Evolutionary conservation across 2,329 filamentous ascomycete species (phyloP).

Genomic region (Aaosphaeria pasadenensis): DNA sequence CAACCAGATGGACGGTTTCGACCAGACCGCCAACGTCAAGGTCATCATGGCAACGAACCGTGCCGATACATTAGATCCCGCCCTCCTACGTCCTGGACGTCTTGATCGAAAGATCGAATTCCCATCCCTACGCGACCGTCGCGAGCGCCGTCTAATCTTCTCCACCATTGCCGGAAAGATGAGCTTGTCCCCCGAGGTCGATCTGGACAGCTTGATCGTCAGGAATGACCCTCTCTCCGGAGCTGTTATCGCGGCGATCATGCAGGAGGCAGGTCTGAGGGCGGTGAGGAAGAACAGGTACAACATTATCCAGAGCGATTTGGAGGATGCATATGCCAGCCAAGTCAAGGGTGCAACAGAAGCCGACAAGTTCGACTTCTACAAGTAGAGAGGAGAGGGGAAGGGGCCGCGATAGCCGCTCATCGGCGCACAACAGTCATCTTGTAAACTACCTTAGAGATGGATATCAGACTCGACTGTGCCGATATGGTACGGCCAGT

Average conservation of each 20-base stretch:
- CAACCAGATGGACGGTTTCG: slow-evolving; percentile 99
- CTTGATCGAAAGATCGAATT: slow-evolving; percentile 99
- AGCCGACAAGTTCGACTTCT: slow-evolving; percentile 74
- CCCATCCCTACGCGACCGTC: slow-evolving; percentile 86
- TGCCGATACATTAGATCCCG: slow-evolving; percentile 93
- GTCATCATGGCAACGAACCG: slow-evolving; percentile 99
- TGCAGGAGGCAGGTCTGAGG: slow-evolving; percentile 95
- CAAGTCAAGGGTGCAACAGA: slow-evolving; percentile 85
- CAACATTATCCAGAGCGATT: slow-evolving; percentile 96
- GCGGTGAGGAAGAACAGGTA: slow-evolving; percentile 97
- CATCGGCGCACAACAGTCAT: too few relatives aligned
- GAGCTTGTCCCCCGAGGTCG: slow-evolving; percentile 94
- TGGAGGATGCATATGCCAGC: slow-evolving; percentile 95
- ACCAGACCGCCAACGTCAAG: slow-evolving; percentile 98
- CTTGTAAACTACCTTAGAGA: too few relatives aligned
- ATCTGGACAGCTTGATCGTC: slow-evolving; percentile 93
- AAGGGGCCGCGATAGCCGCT: too few relatives aligned
- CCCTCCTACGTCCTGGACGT: slow-evolving; percentile 88
- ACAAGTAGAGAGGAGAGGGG: slow-evolving; percentile 23
- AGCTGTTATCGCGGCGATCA: slow-evolving; percentile 95
- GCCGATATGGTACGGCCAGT: too few relatives aligned
- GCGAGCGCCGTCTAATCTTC: slow-evolving; percentile 95
- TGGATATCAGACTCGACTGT: too few relatives aligned
- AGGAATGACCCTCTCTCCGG: slow-evolving; percentile 94
- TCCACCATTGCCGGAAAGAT: slow-evolving; percentile 95